Evolutionary conservation across 2,329 filamentous ascomycete genomes (phyloP), one percentile per base, ranked within the genome.

Genomic region (Neospermospora avenae): DNA sequence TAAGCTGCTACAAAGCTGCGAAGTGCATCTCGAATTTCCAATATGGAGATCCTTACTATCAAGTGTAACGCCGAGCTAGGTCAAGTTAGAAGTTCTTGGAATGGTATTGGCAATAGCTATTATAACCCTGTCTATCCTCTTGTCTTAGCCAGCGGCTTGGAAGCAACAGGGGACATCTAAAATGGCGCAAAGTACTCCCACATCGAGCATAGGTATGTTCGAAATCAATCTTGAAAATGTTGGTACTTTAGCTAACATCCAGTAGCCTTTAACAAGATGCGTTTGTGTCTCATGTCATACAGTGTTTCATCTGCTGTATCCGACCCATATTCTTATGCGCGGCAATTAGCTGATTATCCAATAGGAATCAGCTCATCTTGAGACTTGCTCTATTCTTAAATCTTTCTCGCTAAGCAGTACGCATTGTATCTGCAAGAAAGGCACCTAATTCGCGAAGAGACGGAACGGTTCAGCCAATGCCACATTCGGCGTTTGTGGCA

Each of bases 71-170:
- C 58, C 8, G 63, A 69, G 34, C 42, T 73, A 20, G 71, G 66
- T 1, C 60, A 59, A 39, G 72, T 71, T 45, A 57, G 60, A 28
- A 74, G 73, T 49, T 63, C 63, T 1, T 74, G 71, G 70, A 68
- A 67, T 60, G 63, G 61, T 4, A 70, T 73, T 42, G 71, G 72
- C 13, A 73, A 68, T 44, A 68, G 62, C 8, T 72, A 73, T 57
- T 68, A 63, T 42, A 70, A 64, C 35, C 70, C 71, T 25, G 60
- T 68, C 16, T 62, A 69, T 57, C 55, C 63, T 31, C 61, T 64
- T 24, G 28, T 67, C 2, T 62, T 61, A 22, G 52, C 31, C 13
- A 55, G 51, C 45, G 71, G 70, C 14, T 63, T 72, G 25, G 62
- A 67, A 55, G 60, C 57, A 14, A 57, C 59, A n/a, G 69, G 70